Percentiles rank a stretch among this genome's conserved stretches.
These are phyloP conservation scores for Globisporangium orthogonon DNA, from an alignment of 352 stramenopile species.

Conservation along the genomic window DNA sequence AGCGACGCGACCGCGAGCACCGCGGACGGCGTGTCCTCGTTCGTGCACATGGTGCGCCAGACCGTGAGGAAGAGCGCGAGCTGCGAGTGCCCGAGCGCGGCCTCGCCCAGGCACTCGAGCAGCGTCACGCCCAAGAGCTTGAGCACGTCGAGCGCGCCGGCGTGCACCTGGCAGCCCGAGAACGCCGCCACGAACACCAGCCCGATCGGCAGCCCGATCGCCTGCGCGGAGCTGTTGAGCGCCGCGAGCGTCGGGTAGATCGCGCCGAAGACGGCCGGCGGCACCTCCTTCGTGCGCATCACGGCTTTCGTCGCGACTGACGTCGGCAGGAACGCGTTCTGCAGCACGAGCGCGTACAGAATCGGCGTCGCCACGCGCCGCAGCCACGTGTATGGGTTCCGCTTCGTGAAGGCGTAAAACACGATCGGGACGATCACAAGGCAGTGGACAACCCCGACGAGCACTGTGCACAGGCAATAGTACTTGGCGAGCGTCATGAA, in stretches of 20 bases:
- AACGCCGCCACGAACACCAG: conserved; percentile 47
- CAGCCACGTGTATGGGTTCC: conserved; percentile 54
- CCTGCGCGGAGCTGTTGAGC: conserved; percentile 43
- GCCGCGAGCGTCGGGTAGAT: conserved; percentile 53
- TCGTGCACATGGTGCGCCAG: conserved; percentile 43
- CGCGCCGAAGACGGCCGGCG: conserved; percentile 41
- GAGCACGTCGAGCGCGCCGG: conserved; percentile 23
- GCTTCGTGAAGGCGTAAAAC: conserved; percentile 41
- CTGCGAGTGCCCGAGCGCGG: conserved; percentile 24
- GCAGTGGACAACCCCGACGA: conserved; percentile 27
- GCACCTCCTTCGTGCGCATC: conserved; percentile 40
- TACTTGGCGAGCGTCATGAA: conserved; percentile 32
- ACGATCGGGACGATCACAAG: conserved; percentile 36
- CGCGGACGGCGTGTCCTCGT: conserved; percentile 32
- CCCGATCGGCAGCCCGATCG: conserved; percentile 32
- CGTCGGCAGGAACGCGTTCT: conserved; percentile 40
- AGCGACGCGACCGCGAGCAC: conserved; percentile 34
- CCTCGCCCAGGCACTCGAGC: conserved; percentile 42
- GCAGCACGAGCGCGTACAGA: conserved; percentile 39
- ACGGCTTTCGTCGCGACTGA: conserved; percentile 52
- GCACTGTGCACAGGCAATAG: conserved; percentile 27
- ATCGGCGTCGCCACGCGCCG: conserved; percentile 31
- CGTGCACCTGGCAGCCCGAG: conserved; percentile 33
- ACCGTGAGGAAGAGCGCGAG: conserved; percentile 56
- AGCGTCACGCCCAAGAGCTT: conserved; percentile 42